Evolutionary conservation across 2,329 filamentous ascomycete species (phyloP), one percentile per base, ranked within the genome.

Genomic region (Knufia petricola): DNA sequence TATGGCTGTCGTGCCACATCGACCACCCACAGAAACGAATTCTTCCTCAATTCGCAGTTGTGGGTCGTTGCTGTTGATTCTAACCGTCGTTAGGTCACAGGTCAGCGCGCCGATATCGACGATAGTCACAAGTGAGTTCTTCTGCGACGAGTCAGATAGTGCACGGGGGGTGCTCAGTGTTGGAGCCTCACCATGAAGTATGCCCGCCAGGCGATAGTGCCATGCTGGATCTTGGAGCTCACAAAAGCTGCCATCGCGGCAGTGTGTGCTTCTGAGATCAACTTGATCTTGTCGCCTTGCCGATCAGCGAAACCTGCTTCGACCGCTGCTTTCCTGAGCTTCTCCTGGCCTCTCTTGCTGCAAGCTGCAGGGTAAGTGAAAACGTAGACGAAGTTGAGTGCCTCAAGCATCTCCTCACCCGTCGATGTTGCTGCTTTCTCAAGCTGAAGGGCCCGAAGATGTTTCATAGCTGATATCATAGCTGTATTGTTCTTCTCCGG

Each of bases 41-140:
- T 12, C 43, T 37, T 46, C 43, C 21, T 37, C 9, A 3, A 46
- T 15, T 4, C 4, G 17, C 43, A 46, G 26, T 15, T 6, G 23
- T 15, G 43, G 43, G 21, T 46, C 43, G 24, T 46, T 46, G 2
- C n/a, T 23, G 3, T 20, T n/a, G 17, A 46, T 26, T 12, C n/a
- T 37, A 6, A 21, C 19, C 2, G 28, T 36, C 4, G 30, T 37
- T 8, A n/a, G 8, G 31, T 46, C 43, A 19, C 7, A 13, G 4
- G 43, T 46, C n/a, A 46, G 24, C 2, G 28, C n/a, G 17, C 43
- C 43, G n/a, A 46, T 24, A 26, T 46, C 43, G 28, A 46, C 8
- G 7, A 36, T 17, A 10, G 43, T 46, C 19, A 46, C 19, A 7
- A 31, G 15, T 31, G 24, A 10, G 8, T 13, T 19, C 21, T 45